Base-by-base conservation (phyloP, 2,329 filamentous ascomycete genomes). In the Sclerotiophoma versabilis region DNA sequence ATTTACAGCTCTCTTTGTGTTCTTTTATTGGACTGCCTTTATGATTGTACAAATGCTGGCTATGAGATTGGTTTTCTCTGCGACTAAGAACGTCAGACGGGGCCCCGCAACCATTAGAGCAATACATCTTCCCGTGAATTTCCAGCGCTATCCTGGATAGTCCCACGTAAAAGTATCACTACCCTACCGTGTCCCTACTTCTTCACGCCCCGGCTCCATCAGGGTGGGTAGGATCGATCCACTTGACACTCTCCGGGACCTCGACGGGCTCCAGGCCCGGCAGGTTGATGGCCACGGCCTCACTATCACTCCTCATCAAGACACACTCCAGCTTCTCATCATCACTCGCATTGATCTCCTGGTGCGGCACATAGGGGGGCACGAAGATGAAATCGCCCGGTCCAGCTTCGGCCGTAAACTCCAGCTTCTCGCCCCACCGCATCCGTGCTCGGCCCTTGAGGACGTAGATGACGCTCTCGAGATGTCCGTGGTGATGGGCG, bases 311-410 rank as follows among this genome's bases (percentile, higher is more conserved):
- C 10, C 53, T 14, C 53, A 56, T 47, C 2, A 56, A 19, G 47
- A 56, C 53, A 43, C 53, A 56, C 53, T 56, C 53, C 23, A 56
- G 20, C 22, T 37, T 43, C 32, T 56, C 53, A 12, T 56, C 53
- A n/a, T 56, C 53, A 22, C 47, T 50, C 8, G 53, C 53, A 49
- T 56, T 56, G 36, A 56, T 56, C 42, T 56, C 53, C 53, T 56
- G 53, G 23, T 56, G 53, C 36, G 53, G 53, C 5, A 56, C 53
- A 46, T 47, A 56, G 2, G 53, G 53, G 12, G 53, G 53, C n/a
- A 56, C 53, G 15, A 56, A 56, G 41, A 56, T 56, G 47, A 56
- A 56, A 20, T 56, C 53, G 0, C 53, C 53, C 4, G 53, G 53
- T 3, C 53, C 53, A 0, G 53, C 53, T 14, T 56, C 53, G 3